Evolutionary conservation across 257 asterid genomes (phyloP), one percentile per base, ranked within the genome.

Genomic region (Solanum dulcamara): DNA sequence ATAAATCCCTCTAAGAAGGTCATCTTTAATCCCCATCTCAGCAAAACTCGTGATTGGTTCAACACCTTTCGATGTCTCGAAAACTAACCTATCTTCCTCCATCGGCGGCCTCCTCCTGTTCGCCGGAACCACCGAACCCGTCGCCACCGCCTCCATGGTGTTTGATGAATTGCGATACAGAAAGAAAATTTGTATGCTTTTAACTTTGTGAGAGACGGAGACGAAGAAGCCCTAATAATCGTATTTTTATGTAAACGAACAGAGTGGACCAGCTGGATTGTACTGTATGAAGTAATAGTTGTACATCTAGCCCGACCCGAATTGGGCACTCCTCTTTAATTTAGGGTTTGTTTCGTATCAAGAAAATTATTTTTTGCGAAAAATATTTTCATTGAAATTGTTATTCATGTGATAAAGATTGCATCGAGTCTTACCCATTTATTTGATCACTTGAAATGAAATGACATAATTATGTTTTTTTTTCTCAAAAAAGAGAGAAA

Each of bases 21-120:
- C 94, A 72, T 96, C 97, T 84, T 96, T 93, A 42, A 96, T 93
- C 2, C 97, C 97, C 99, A 96, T 94, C 88, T 93, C 98, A 81
- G 93, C 97, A 87, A 93, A 96, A 88, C 94, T 94, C 90, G 85
- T 59, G 7, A 96, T 93, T 6, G 98, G 95, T 90, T 93, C 97
- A 37, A 96, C 99, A 26, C 97, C 99, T 77, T 94, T 91, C 1
- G 98, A 92, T 11, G 98, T 96, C 89, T 94, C 97, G 83, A 94
- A 96, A 4, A 91, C 92, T 67, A 93, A 88, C 64, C 91, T 90
- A n/a, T 96, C 91, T 42, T 96, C 98, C 17, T 89, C 93, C 40
- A 84, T 91, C 89, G 85, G 85, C 87, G 89, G 60, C 89, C 89
- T 7, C 88, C 92, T 53, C 91, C 91, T 87, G 85, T 84, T 88